A percentile compares a stretch with the other conserved stretches of the same genome.
phyloP scores from a whole-genome alignment of 192 early-diverging fungal genomes.

The Pilobolus umbonatus region DNA sequence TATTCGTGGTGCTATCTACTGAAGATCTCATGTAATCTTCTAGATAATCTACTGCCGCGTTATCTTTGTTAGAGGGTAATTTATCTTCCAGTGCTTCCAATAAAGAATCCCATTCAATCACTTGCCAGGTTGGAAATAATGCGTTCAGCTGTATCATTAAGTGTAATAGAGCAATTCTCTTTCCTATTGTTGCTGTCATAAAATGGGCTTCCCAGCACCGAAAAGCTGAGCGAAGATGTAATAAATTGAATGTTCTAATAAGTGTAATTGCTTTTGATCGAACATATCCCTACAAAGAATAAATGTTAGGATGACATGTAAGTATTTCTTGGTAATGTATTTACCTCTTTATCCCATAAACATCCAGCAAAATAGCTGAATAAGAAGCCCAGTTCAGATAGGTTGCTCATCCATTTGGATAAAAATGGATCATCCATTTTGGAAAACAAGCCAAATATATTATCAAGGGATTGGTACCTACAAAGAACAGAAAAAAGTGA shows the following conservation, averaged over 20 bases:
- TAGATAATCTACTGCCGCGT: conserved; percentile 9
- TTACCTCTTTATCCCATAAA: conserved; percentile 54
- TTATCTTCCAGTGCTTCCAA: conserved; percentile 26
- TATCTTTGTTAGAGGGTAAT: not conserved
- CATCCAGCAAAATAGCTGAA: conserved; percentile 52
- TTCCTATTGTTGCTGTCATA: conserved; percentile 28
- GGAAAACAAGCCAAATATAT: conserved; percentile 51
- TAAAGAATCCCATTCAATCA: conserved; percentile 37
- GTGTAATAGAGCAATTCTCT: conserved; percentile 35
- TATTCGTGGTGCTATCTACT: not conserved
- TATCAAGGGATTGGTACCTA: conserved; percentile 47
- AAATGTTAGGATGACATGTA: not conserved
- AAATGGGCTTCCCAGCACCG: conserved; percentile 58
- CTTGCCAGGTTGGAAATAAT: conserved; percentile 50
- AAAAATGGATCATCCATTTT: conserved; percentile 48
- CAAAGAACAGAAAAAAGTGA: not conserved
- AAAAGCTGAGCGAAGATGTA: conserved; percentile 44
- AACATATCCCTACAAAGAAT: conserved; percentile 39
- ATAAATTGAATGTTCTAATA: conserved; percentile 41
- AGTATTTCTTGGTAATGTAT: not conserved
- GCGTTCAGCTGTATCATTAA: conserved; percentile 53
- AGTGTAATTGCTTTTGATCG: conserved; percentile 47
- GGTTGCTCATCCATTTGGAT: conserved; percentile 26
- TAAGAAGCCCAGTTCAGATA: conserved; percentile 43
- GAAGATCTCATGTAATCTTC: conserved; percentile 26